Base-by-base conservation (phyloP, 2,329 filamentous ascomycete genomes). In the Arthrobotrys entomopaga region DNA sequence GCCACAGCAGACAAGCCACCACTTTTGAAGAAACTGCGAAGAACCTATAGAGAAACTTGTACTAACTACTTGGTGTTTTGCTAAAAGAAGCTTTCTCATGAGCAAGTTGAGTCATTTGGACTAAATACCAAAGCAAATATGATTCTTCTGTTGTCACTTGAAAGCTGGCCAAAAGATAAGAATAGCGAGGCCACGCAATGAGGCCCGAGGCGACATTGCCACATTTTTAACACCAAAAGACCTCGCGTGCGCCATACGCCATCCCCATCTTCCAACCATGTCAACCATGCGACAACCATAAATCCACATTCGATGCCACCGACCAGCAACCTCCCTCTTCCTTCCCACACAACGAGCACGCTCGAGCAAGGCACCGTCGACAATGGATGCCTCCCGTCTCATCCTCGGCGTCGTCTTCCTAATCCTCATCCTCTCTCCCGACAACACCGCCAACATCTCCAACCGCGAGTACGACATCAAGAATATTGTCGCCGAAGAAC, bases 401-500 rank as follows among this genome's bases (percentile, higher is more conserved):
- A 54, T 77, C 34, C 75, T 75, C 20, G 72, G 77, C 19, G 75
- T 78, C 43, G 49, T 78, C 52, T 72, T 78, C 52, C 48, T 78
- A 13, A 76, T 78, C 67, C 69, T 78, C 60, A 78, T 78, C 43
- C 75, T 78, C 54, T 74, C 77, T 20, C 71, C 77, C 58, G 73
- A 76, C 46, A 77, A 77, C 20, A 63, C 76, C 60, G 75, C 75
- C 24, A 77, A 75, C 58, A 70, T 77, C 48, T 76, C 77, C 22
- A 64, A 70, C 29, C 76, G 75, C 19, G 76, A 73, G 16, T 71
- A 76, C 38, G 74, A 76, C 50, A 56, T 76, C 57, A 75, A 78
- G 42, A 65, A 73, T 19, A 70, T 78, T 60, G 76, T 78, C 57
- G 53, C 63, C 4, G 75, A 77, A 26, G 77, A 77, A 50, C 72